These are phyloP conservation scores for Athelia psychrophila DNA, from an alignment of 1,284 basidiomycete genomes.

Conservation along the genomic window DNA sequence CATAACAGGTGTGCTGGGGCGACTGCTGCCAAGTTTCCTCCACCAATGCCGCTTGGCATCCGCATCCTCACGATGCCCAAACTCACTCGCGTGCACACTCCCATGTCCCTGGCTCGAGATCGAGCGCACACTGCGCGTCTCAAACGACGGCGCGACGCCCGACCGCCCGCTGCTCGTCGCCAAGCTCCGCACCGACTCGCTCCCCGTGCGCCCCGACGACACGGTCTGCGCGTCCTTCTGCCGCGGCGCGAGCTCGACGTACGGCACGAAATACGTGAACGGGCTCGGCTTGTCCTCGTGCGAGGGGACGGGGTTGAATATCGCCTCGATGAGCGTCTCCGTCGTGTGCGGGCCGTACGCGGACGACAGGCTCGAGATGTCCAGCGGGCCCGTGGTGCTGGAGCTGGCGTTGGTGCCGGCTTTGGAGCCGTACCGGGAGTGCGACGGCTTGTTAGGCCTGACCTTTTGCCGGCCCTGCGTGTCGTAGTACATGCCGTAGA, in stretches of 20 bases:
- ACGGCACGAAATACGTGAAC: conserved; percentile 51
- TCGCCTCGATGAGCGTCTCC: conserved; percentile 69
- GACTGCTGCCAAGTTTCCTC: neutral
- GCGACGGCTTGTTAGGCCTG: neutral
- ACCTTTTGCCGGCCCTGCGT: neutral
- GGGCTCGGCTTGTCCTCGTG: conserved; percentile 46
- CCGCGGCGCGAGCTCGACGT: neutral
- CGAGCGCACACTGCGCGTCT: neutral
- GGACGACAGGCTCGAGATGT: conserved; percentile 44
- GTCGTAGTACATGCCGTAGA: conserved; percentile 27
- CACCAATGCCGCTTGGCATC: neutral
- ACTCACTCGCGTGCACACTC: neutral
- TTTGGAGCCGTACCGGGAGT: neutral
- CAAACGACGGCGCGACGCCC: neutral
- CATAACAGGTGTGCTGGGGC: neutral
- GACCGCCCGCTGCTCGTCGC: neutral
- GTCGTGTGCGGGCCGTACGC: conserved; percentile 59
- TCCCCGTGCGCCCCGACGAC: neutral
- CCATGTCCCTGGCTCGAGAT: neutral
- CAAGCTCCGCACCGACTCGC: neutral
- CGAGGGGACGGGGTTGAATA: conserved; percentile 67
- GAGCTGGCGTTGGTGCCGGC: neutral
- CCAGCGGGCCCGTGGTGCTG: conserved; percentile 27
- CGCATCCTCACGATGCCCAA: neutral
- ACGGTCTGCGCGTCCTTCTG: neutral